These are phyloP conservation scores for Willaertia magna DNA, from an alignment of 208 protist species.

Conservation along the genomic window DNA sequence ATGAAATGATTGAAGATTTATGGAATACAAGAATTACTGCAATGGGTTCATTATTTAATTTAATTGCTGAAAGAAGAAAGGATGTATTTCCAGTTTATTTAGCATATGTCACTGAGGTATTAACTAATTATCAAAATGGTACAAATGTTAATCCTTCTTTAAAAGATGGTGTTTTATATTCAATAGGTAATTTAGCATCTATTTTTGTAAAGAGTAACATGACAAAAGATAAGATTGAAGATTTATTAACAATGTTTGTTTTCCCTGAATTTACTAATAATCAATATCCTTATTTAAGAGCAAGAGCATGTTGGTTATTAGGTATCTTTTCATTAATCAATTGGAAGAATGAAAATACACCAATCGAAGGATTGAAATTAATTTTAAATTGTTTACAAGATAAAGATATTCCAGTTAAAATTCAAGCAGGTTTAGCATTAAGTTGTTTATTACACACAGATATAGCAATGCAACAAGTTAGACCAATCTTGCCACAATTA, in stretches of 20 bases:
- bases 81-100: slow-evolving; percentile 28
- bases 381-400: slow-evolving; percentile 64
- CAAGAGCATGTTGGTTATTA: slow-evolving; percentile 54
- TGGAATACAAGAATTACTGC: slow-evolving; percentile 59
- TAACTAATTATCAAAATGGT: slow-evolving; percentile 29
- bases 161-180: background rate
- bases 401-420: slow-evolving; percentile 54
- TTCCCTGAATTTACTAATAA: slow-evolving; percentile 44
- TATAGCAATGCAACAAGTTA: slow-evolving; percentile 50
- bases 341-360: slow-evolving; percentile 50
- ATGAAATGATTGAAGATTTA: slow-evolving; percentile 51
- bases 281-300: slow-evolving; percentile 60
- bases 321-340: slow-evolving; percentile 48
- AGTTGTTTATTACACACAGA: slow-evolving; percentile 55
- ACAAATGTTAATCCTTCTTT: slow-evolving; percentile 26
- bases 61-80: slow-evolving; percentile 43
- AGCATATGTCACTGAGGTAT: slow-evolving; percentile 28
- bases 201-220: slow-evolving; percentile 23
- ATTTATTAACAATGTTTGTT: slow-evolving; percentile 51
- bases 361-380: slow-evolving; percentile 40
- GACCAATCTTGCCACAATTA: slow-evolving; percentile 61
- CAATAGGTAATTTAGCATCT: background rate
- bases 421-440: slow-evolving; percentile 65
- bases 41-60: slow-evolving; percentile 47
- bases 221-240: slow-evolving; percentile 58